phyloP scores from a whole-genome alignment of 331 rosid species.

The Saraca asoca region DNA sequence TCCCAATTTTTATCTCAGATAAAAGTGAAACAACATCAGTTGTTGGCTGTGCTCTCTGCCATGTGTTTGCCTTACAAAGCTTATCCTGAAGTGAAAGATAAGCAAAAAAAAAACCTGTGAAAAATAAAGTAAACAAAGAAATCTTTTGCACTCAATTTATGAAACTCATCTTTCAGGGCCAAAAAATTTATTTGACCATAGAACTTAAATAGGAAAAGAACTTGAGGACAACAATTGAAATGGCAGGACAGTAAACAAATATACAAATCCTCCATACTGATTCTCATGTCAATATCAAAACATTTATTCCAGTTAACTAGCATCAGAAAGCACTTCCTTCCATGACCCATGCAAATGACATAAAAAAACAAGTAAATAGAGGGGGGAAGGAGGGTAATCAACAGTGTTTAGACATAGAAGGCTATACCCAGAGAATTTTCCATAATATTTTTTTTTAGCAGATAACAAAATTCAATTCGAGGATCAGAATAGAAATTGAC shows the following conservation, averaged over 20 bases:
- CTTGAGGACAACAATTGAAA: slow-evolving; percentile 14
- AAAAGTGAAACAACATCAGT: slow-evolving; percentile 89
- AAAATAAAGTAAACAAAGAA: too few species aligned
- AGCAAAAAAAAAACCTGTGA: slow-evolving; percentile 20
- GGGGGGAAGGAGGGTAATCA: slow-evolving; percentile 1
- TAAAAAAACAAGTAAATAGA: neutral
- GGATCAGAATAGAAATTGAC: neutral
- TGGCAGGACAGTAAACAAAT: slow-evolving; percentile 18
- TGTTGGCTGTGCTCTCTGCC: slow-evolving; percentile 97
- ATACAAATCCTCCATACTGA: slow-evolving; percentile 1
- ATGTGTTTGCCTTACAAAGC: slow-evolving; percentile 85
- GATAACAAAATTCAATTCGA: slow-evolving; percentile 1
- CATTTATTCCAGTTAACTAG: slow-evolving; percentile 9
- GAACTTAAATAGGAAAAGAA: slow-evolving; percentile 14
- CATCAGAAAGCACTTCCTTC: slow-evolving; percentile 13
- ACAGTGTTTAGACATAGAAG: slow-evolving; percentile 18
- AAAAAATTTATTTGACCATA: slow-evolving; percentile 15
- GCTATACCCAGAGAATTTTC: slow-evolving; percentile 13
- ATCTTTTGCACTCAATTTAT: too few species aligned
- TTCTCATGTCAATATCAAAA: slow-evolving; percentile 9
- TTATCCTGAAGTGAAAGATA: slow-evolving; percentile 61
- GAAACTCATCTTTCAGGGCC: too few species aligned
- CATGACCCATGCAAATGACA: slow-evolving; percentile 2
- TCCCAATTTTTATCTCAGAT: slow-evolving; percentile 93
- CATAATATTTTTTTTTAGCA: neutral